A percentile compares a stretch with the other conserved stretches of the same genome.
Conservation (phyloP, 179 eudicot species). For the Spergularia azorica region DNA sequence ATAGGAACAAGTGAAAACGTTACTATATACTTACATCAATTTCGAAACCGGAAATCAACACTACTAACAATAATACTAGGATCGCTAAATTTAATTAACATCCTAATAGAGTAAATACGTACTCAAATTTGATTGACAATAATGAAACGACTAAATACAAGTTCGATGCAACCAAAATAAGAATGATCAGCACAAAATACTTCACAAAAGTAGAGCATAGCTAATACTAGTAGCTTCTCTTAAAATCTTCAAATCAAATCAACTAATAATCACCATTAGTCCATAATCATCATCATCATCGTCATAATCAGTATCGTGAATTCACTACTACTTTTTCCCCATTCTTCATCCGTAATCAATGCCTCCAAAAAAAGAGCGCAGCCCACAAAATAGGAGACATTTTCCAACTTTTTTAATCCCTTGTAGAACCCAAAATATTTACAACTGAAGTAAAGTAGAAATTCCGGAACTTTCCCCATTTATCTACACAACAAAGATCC, state of each 20-base stretch:
- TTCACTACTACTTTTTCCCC: neutral
- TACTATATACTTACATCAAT: too few relatives aligned
- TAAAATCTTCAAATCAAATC: conserved; percentile 19
- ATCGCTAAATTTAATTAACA: neutral
- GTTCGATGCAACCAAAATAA: neutral
- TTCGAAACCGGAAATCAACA: neutral
- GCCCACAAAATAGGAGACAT: conserved; percentile 37
- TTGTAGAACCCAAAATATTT: conserved; percentile 10
- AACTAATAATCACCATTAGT: neutral
- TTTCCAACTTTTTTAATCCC: too few relatives aligned
- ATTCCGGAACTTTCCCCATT: neutral
- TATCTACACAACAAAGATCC: too few relatives aligned
- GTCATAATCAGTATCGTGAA: neutral
- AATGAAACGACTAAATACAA: neutral
- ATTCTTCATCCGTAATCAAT: neutral
- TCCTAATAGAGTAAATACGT: neutral
- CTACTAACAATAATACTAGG: neutral
- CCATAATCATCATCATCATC: too few relatives aligned
- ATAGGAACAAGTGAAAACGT: too few relatives aligned
- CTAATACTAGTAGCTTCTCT: too few relatives aligned
- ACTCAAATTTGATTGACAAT: too few relatives aligned
- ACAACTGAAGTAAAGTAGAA: conserved; percentile 12
- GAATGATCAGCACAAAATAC: neutral
- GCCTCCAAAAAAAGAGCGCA: conserved; percentile 21
- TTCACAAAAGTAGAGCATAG: neutral